Conservation (phyloP, 345 rosid species). For the Capsella bursapastoris region DNA sequence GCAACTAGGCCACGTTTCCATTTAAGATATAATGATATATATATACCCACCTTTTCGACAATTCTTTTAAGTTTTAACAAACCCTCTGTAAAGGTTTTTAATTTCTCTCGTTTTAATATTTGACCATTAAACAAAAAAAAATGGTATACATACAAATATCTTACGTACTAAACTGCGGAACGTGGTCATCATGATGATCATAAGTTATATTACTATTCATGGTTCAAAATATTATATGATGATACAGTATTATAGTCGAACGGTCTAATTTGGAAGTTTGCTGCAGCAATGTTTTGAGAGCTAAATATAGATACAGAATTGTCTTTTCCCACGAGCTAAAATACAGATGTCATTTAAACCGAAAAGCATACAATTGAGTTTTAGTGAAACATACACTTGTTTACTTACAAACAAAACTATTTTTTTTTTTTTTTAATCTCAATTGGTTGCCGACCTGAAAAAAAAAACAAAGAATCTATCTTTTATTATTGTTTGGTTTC, state of each 20-base stretch:
- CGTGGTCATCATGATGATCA: too few relatives aligned
- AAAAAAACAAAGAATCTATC: neutral
- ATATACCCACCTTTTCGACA: too few relatives aligned
- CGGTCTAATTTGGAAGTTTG: slow-evolving; percentile 29
- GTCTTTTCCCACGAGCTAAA: slow-evolving; percentile 7
- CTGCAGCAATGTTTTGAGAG: slow-evolving; percentile 16
- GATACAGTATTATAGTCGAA: neutral
- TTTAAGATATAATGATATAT: too few relatives aligned
- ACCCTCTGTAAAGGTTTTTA: neutral
- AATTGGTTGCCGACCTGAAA: slow-evolving; percentile 4
- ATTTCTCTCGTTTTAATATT: neutral
- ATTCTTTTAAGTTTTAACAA: neutral
- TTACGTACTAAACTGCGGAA: too few relatives aligned
- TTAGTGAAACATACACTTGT: neutral
- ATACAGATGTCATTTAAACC: slow-evolving; percentile 2
- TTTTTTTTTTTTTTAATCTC: too few relatives aligned
- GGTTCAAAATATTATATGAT: neutral
- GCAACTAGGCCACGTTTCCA: too few relatives aligned
- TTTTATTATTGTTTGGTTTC: neutral
- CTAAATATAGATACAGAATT: neutral
- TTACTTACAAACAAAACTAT: neutral
- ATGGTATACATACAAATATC: too few relatives aligned
- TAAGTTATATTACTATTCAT: neutral
- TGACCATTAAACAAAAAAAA: neutral
- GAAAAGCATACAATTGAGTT: neutral